Base-by-base conservation (phyloP, 768 basidiomycete species). In the Kwoniella shandongensis region DNA sequence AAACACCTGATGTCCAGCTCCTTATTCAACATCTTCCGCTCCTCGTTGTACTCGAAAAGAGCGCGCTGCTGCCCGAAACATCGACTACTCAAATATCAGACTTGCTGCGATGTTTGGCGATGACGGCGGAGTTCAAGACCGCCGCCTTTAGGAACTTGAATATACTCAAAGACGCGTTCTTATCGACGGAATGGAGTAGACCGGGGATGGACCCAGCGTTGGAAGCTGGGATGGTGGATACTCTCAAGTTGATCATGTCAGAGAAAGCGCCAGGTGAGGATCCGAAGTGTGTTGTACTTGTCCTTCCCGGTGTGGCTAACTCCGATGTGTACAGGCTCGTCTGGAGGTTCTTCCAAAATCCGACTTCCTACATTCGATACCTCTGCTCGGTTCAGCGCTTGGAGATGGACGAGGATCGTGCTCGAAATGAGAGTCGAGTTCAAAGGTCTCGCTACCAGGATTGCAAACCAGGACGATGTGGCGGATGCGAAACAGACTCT, bases 401-500 rank as follows among this genome's bases (percentile, higher is more conserved):
- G 73, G 73, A 57, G 63, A 40, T 74, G 70, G 70, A 74, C 70
- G 3, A 42, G 70, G 4, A 66, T 72, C 11, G 73, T 74, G 3
- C 59, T 74, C 3, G 68, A 67, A 41, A 70, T 74, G 63, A 59
- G 73, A 25, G 66, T 72, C 15, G 71, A 72, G 44, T 70, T 74
- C 63, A 74, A 74, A 41, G 61, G 68, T 4, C 54, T 74, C 2
- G 66, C 63, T 3, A 51, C 58, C 32, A 42, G 65, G 18, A 66
- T 72, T 38, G 59, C 47, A 17, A 62, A 54, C 20, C 55, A 40
- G 13, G 61, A 63, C 12, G 59, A 72, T n/a, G 59, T 60, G 3
- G 47, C 20, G 12, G 66, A 60, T 10, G 62, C 73, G 1, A 54
- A 62, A 26, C 52, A 67, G 25, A 63, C 66, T 0, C 40, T 74